These are phyloP conservation scores for Tremellales sp. DNA, from an alignment of 1,284 basidiomycete genomes.

Conservation along the genomic window DNA sequence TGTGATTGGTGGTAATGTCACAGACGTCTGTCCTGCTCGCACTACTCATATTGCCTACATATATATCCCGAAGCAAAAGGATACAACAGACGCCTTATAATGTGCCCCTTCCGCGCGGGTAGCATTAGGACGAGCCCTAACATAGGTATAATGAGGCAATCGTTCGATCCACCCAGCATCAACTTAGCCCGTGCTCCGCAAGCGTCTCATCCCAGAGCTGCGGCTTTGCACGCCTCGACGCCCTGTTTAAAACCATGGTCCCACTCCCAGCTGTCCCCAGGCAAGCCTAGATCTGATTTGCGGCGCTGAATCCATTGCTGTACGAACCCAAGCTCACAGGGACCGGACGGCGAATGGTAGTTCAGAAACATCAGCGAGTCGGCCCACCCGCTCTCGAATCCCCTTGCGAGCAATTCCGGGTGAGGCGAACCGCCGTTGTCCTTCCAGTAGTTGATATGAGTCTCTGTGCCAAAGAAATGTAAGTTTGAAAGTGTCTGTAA, in stretches of 20 bases:
- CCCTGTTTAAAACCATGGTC: constrained; percentile 61
- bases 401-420: constrained; percentile 63
- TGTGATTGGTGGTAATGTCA: no score
- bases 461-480: constrained; percentile 51
- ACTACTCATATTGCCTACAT: no score
- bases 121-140: no score
- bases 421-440: constrained; percentile 54
- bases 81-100: no score
- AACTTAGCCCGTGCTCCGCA: no score
- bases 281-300: constrained; percentile 50
- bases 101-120: no score
- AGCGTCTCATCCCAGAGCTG: constrained; percentile 11
- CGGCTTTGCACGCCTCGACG: constrained; percentile 26
- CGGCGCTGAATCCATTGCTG: constrained; percentile 58
- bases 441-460: constrained; percentile 61
- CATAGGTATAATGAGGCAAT: no score
- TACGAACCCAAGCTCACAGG: constrained; percentile 59
- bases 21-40: no score
- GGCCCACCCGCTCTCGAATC: constrained; percentile 66
- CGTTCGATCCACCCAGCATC: no score
- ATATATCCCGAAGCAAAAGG: no score
- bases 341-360: constrained; percentile 42
- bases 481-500: constrained; percentile 4
- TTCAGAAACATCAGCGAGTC: constrained; percentile 59
- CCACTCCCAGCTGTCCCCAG: constrained; percentile 57